phyloP scores from a whole-genome alignment of 2,329 filamentous ascomycete genomes.

The Colletotrichum scovillei region DNA sequence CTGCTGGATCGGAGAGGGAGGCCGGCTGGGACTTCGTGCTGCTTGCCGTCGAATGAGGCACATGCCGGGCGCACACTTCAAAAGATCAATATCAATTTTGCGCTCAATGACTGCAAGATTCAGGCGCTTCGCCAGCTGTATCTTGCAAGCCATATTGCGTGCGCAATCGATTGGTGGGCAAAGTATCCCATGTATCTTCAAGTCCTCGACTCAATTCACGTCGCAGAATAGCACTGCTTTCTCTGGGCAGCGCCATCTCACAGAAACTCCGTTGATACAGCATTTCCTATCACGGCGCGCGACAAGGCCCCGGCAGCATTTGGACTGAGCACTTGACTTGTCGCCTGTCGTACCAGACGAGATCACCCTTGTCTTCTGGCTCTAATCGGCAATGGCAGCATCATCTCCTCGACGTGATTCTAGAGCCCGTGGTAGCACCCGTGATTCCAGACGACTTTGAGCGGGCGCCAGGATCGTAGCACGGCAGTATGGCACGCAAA shows the following conservation, averaged over 20 bases:
- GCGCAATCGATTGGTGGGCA: background rate
- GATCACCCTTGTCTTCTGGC: background rate
- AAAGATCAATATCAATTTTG: background rate
- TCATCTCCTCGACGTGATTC: background rate
- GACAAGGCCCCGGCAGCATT: background rate
- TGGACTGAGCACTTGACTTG: background rate
- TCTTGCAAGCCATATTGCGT: too few species aligned
- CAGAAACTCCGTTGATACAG: background rate
- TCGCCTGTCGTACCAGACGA: background rate
- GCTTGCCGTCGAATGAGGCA: background rate
- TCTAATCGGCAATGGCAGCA: background rate
- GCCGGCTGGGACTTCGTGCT: background rate
- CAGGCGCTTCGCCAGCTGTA: background rate
- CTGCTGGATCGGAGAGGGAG: conserved; percentile 8
- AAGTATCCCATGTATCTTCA: background rate
- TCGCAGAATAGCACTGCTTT: background rate
- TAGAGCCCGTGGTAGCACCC: background rate
- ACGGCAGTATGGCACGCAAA: conserved; percentile 24
- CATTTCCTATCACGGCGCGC: background rate
- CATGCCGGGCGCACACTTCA: background rate
- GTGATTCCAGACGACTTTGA: background rate
- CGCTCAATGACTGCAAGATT: background rate
- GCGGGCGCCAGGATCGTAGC: conserved; percentile 4
- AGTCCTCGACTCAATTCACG: background rate
- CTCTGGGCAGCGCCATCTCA: background rate